These are phyloP conservation scores for Xylariaceae sp. DNA, from an alignment of 2,329 filamentous ascomycete genomes.

Conservation along the genomic window DNA sequence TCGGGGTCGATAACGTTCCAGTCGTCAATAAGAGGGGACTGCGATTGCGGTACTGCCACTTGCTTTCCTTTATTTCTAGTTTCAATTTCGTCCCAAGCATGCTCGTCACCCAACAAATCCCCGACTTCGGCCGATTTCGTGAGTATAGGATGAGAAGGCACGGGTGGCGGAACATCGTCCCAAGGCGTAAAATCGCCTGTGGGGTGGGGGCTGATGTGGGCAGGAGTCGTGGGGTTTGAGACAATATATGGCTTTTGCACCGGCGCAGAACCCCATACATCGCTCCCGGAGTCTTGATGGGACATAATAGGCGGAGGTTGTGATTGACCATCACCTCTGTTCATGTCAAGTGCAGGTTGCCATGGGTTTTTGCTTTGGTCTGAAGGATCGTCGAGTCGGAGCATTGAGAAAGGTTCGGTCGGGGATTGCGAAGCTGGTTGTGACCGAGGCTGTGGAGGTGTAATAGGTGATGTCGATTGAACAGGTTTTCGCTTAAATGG, in stretches of 20 bases:
- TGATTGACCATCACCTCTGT: constrained; percentile 23
- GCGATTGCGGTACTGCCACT: constrained; percentile 22
- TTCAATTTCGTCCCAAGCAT: constrained; percentile 49
- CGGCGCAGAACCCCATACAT: constrained; percentile 35
- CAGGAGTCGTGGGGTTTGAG: constrained; percentile 29
- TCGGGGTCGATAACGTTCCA: constrained; percentile 52
- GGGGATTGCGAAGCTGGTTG: constrained; percentile 24
- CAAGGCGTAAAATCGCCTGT: constrained; percentile 40
- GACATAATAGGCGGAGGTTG: constrained; percentile 25
- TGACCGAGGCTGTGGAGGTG: constrained; percentile 17
- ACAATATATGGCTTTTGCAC: constrained; percentile 31
- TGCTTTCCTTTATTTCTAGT: constrained; percentile 40
- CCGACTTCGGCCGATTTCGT: constrained; percentile 19
- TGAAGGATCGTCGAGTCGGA: constrained; percentile 37
- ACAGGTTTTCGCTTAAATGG: constrained; percentile 48
- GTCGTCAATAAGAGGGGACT: constrained; percentile 34
- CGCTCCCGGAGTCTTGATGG: constrained; percentile 30
- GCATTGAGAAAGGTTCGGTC: constrained; percentile 38
- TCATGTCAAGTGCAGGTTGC: constrained; percentile 35
- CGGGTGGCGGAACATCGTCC: constrained; percentile 34
- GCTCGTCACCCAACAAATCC: constrained; percentile 38
- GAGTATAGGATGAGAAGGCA: constrained; percentile 15
- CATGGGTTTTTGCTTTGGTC: constrained; percentile 41
- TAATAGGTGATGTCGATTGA: constrained; percentile 10
- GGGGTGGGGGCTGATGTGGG: constrained; percentile 35